Evolutionary conservation across 306 rosid genomes (phyloP).

Genomic region (Acmispon strigosus): DNA sequence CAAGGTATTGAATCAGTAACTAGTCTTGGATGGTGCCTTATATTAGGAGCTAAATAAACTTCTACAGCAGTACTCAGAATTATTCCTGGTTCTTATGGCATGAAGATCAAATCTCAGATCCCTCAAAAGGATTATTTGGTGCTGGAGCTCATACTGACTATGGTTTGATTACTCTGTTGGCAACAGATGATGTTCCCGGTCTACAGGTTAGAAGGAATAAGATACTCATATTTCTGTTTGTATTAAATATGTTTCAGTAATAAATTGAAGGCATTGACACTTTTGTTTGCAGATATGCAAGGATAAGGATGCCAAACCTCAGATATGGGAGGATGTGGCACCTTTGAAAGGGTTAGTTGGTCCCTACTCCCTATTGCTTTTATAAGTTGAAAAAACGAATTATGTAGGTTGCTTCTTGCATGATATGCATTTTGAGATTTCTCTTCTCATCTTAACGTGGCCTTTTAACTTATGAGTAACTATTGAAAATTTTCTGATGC

Average conservation of each 20-base stretch:
- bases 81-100: background rate
- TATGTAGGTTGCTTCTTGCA: background rate
- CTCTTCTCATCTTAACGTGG: background rate
- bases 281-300: slow-evolving; percentile 65
- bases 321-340: slow-evolving; percentile 75
- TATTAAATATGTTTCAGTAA: background rate
- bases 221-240: background rate
- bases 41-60: background rate
- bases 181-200: slow-evolving; percentile 65
- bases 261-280: background rate
- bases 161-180: slow-evolving; percentile 68
- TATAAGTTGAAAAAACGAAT: background rate
- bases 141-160: slow-evolving; percentile 94
- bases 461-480: background rate
- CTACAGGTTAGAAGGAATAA: slow-evolving; percentile 73
- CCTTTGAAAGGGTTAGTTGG: slow-evolving; percentile 78
- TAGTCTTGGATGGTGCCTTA: background rate
- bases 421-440: background rate
- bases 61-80: background rate
- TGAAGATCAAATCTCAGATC: slow-evolving; percentile 63
- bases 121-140: slow-evolving; percentile 66
- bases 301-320: slow-evolving; percentile 80
- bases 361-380: background rate
- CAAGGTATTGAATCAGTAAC: slow-evolving; percentile 41
- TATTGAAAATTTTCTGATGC: background rate